Evolutionary conservation across 768 basidiomycete species (phyloP).

Genomic region (Kwoniella botswanensis): DNA sequence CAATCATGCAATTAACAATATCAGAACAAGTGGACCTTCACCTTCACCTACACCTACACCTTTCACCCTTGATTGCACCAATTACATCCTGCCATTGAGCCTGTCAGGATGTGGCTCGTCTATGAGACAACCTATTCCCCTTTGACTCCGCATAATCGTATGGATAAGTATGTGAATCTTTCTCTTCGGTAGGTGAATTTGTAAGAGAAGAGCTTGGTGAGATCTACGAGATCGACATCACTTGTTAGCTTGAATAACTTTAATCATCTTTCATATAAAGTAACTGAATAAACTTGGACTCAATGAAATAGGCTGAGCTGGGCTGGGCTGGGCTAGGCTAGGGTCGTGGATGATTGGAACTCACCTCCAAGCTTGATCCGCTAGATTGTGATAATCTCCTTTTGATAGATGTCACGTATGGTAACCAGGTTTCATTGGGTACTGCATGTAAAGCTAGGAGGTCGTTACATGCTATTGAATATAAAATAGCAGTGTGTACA

Average conservation of each 20-base stretch:
- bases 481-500: too few relatives aligned
- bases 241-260: too few relatives aligned
- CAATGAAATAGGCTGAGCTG: too few relatives aligned
- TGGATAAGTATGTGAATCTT: not conserved
- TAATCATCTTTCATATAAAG: too few relatives aligned
- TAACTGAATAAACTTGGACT: too few relatives aligned
- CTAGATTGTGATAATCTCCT: constrained; percentile 1
- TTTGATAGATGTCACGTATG: constrained; percentile 15
- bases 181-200: constrained; percentile 15
- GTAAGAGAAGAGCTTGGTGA: constrained; percentile 3
- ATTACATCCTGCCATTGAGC: too few relatives aligned
- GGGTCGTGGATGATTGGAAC: not conserved
- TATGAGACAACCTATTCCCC: not conserved
- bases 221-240: not conserved
- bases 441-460: constrained; percentile 15
- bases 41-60: not conserved
- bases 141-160: not conserved
- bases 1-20: not conserved
- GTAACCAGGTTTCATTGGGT: constrained; percentile 15
- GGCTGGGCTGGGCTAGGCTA: too few relatives aligned
- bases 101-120: not conserved
- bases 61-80: not conserved
- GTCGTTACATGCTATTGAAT: constrained; percentile 14
- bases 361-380: constrained; percentile 3
- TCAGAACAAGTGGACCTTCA: not conserved